Conservation (phyloP, 2,329 filamentous ascomycete species). For the Xenoacremonium recifei region DNA sequence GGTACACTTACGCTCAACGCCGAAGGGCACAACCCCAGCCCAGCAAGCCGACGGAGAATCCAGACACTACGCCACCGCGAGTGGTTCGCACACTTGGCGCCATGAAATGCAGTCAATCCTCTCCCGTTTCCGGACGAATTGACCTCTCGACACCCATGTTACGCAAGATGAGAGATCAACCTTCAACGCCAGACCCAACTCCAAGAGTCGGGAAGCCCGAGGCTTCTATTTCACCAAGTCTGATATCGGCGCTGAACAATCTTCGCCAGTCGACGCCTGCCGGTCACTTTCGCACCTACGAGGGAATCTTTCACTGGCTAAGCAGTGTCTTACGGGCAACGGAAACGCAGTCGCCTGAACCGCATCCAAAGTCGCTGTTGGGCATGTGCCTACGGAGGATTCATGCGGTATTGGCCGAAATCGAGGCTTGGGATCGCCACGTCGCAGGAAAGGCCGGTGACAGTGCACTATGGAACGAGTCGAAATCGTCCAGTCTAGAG, state of each 20-base stretch:
- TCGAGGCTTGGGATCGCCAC: conserved; percentile 32
- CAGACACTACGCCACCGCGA: conserved; percentile 24
- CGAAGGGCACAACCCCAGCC: conserved; percentile 7
- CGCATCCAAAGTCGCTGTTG: conserved; percentile 31
- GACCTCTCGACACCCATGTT: conserved; percentile 29
- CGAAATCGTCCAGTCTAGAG: conserved; percentile 24
- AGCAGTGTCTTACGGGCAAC: conserved; percentile 29
- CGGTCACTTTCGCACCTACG: conserved; percentile 29
- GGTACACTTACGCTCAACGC: conserved; percentile 29
- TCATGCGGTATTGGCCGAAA: conserved; percentile 28
- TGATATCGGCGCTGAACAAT: conserved; percentile 20
- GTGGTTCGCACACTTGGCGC: conserved; percentile 26
- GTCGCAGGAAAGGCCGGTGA: conserved; percentile 19
- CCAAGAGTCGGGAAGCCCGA: neutral
- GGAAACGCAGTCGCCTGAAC: conserved; percentile 12
- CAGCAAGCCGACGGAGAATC: neutral
- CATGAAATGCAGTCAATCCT: conserved; percentile 27
- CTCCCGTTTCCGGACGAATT: conserved; percentile 23
- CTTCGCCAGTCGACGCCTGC: conserved; percentile 21
- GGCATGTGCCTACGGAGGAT: conserved; percentile 36
- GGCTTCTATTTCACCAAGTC: conserved; percentile 5
- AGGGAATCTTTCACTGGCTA: conserved; percentile 33
- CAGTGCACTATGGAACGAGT: conserved; percentile 25
- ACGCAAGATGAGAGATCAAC: conserved; percentile 24
- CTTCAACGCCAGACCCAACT: conserved; percentile 7